Percentiles rank a stretch among this genome's conserved stretches.
Evolutionary conservation across 2,329 filamentous ascomycete species (phyloP).

Genomic region (Sordariomycetes sp.): DNA sequence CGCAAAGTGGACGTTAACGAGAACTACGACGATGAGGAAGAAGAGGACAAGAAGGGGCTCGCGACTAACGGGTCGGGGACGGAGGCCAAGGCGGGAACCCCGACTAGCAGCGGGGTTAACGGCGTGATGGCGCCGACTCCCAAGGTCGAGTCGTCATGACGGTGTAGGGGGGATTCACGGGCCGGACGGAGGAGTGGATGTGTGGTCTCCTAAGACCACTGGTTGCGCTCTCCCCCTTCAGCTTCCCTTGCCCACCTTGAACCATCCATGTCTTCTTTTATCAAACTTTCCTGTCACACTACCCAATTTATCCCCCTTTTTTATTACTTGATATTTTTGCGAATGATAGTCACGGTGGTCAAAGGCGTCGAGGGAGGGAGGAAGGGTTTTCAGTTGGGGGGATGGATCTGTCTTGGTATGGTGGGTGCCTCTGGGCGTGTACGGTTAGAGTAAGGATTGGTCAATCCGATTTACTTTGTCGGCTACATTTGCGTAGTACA

Average conservation of each 20-base stretch:
- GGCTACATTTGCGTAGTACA: too few relatives aligned
- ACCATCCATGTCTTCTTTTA: not conserved
- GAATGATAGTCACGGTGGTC: not conserved
- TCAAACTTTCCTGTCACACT: not conserved
- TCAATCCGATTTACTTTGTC: too few relatives aligned
- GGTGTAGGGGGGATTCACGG: not conserved
- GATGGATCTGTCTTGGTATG: not conserved
- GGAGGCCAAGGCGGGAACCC: slow-evolving; percentile 38
- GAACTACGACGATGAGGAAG: slow-evolving; percentile 89
- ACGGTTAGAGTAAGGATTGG: not conserved
- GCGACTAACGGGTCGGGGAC: slow-evolving; percentile 25
- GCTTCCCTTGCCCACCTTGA: not conserved
- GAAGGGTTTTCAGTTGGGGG: not conserved
- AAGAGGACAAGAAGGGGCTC: slow-evolving; percentile 62
- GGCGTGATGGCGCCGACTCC: slow-evolving; percentile 31
- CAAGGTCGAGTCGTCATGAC: slow-evolving; percentile 32
- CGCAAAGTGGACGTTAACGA: slow-evolving; percentile 96
- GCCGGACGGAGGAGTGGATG: not conserved
- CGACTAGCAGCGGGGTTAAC: slow-evolving; percentile 36
- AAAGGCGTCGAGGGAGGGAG: not conserved
- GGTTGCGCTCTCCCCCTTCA: slow-evolving; percentile 3
- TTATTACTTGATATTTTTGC: slow-evolving; percentile 2
- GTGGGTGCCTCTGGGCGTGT: not conserved
- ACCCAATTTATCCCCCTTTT: not conserved
- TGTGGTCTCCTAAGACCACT: not conserved